phyloP scores from a whole-genome alignment of 176 grass and related monocot species.

The Phragmites australis region DNA sequence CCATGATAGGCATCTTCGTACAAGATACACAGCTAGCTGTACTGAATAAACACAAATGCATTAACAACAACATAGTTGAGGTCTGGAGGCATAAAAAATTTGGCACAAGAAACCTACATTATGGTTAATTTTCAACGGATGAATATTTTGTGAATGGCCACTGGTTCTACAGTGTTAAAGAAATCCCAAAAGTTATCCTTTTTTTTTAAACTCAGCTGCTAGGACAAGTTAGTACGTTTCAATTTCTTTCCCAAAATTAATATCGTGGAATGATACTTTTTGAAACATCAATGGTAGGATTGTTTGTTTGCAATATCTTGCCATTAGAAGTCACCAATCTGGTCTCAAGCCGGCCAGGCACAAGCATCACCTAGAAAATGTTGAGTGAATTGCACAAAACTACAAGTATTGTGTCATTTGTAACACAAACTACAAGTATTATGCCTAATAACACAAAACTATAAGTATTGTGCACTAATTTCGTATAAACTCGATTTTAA shows the following conservation, averaged over 20 bases:
- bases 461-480: too few relatives aligned
- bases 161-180: not conserved
- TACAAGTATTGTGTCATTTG: too few relatives aligned
- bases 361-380: not conserved
- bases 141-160: not conserved
- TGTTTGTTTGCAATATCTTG: not conserved
- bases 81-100: not conserved
- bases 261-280: not conserved
- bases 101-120: slow-evolving; percentile 5
- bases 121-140: not conserved
- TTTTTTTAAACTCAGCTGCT: too few relatives aligned
- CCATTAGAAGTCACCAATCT: not conserved
- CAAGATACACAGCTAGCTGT: not conserved
- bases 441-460: too few relatives aligned
- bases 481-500: too few relatives aligned
- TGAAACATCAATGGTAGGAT: not conserved
- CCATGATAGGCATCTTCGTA: not conserved
- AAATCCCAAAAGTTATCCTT: not conserved
- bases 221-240: not conserved
- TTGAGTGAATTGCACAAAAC: too few relatives aligned
- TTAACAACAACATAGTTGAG: not conserved
- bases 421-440: too few relatives aligned
- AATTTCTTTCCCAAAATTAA: not conserved
- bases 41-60: not conserved
- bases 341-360: not conserved